phyloP scores from a whole-genome alignment of 768 basidiomycete genomes.

The Lanmaoa pseudosensibilis region DNA sequence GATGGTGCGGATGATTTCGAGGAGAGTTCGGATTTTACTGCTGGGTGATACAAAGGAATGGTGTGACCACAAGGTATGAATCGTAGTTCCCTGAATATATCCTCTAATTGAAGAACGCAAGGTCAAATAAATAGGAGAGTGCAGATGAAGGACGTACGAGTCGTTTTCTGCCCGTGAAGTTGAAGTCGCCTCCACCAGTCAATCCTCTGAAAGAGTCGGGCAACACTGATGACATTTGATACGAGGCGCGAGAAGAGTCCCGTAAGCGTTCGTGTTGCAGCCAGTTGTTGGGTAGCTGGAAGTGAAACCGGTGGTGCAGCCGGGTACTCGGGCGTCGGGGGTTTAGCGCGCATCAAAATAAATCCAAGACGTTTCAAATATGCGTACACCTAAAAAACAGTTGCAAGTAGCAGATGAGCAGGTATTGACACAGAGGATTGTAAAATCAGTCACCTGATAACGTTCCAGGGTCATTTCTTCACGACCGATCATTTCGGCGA shows the following conservation, averaged over 20 bases:
- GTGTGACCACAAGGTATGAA: constrained; percentile 69
- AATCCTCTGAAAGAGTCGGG: constrained; percentile 10
- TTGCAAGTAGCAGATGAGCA: constrained; percentile 1
- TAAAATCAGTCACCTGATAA: constrained; percentile 66
- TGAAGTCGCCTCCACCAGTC: constrained; percentile 70
- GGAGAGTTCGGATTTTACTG: constrained; percentile 6
- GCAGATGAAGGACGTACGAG: constrained; percentile 40
- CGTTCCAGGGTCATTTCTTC: constrained; percentile 79
- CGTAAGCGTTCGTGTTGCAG: neutral
- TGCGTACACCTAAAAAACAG: constrained; percentile 74
- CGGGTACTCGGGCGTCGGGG: constrained; percentile 56
- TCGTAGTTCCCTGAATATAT: constrained; percentile 66
- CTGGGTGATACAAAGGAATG: constrained; percentile 37
- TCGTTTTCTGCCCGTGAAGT: constrained; percentile 52
- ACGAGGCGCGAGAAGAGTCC: constrained; percentile 15
- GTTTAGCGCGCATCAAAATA: constrained; percentile 72
- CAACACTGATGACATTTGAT: constrained; percentile 4
- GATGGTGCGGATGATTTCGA: constrained; percentile 1
- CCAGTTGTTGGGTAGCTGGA: constrained; percentile 6
- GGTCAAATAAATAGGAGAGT: neutral
- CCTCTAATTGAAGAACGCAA: constrained; percentile 42
- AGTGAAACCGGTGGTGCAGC: constrained; percentile 38
- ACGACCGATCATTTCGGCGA: constrained; percentile 77
- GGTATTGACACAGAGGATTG: neutral
- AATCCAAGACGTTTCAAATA: constrained; percentile 93